phyloP scores from a whole-genome alignment of 106 monocot species.

The Allium cepa region DNA sequence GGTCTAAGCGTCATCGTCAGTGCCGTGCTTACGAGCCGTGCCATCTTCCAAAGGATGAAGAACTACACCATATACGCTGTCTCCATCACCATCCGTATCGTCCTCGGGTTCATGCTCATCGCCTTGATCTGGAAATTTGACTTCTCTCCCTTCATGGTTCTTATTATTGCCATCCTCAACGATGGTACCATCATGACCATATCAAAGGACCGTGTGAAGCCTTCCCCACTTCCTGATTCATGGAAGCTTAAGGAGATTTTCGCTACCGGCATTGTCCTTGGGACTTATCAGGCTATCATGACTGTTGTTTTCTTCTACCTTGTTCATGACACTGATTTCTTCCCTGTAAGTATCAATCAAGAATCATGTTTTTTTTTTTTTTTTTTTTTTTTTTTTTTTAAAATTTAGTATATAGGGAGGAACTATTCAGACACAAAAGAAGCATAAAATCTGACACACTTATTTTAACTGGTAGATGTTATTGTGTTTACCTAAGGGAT shows the following conservation, averaged over 20 bases:
- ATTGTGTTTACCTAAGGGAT: no score
- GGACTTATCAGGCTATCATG: conserved; percentile 48
- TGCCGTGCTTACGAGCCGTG: conserved; percentile 56
- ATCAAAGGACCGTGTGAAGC: conserved; percentile 65
- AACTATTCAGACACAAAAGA: no score
- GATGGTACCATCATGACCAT: conserved; percentile 84
- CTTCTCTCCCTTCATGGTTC: conserved; percentile 77
- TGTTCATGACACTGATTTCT: conserved; percentile 41
- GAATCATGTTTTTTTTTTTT: neutral
- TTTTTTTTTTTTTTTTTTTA: no score
- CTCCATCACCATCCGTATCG: conserved; percentile 67
- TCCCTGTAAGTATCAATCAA: conserved; percentile 24
- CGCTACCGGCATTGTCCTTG: conserved; percentile 64
- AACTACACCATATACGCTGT: conserved; percentile 78
- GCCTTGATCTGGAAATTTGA: conserved; percentile 68
- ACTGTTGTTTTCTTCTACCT: conserved; percentile 60
- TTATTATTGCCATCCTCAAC: conserved; percentile 72
- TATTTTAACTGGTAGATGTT: no score
- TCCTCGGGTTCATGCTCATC: conserved; percentile 56
- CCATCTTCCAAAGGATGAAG: conserved; percentile 79
- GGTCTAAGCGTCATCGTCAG: conserved; percentile 58
- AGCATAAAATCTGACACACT: no score
- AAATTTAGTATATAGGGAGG: no score
- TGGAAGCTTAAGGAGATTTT: conserved; percentile 81
- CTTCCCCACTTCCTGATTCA: conserved; percentile 58